Evolutionary conservation across 805 yeast species (phyloP).

Genomic region (Nakazawaea wickerhamii): DNA sequence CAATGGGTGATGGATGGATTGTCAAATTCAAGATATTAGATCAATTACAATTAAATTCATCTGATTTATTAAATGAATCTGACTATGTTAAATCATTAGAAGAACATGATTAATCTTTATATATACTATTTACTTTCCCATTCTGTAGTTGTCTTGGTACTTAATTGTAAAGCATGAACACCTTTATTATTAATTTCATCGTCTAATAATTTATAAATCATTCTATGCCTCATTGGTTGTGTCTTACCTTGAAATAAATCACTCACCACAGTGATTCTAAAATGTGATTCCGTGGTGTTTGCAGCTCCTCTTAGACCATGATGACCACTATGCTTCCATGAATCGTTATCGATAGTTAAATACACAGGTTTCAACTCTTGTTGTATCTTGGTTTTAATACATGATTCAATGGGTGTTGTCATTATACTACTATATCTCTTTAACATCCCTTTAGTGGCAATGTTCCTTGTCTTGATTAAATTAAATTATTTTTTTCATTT

Average conservation of each 20-base stretch:
- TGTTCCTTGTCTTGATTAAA: background rate
- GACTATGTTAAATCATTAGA: constrained; percentile 54
- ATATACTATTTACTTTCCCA: constrained; percentile 21
- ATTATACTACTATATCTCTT: constrained; percentile 5
- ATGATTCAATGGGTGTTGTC: constrained; percentile 41
- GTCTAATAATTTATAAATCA: constrained; percentile 60
- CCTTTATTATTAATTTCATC: constrained; percentile 70
- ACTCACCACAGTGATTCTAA: constrained; percentile 68
- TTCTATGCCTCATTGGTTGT: constrained; percentile 72
- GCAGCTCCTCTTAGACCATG: constrained; percentile 70
- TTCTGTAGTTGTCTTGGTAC: constrained; percentile 70
- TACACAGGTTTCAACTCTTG: constrained; percentile 37
- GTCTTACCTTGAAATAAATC: constrained; percentile 58
- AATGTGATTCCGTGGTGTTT: constrained; percentile 77
- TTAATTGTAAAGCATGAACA: constrained; percentile 84
- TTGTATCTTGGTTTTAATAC: constrained; percentile 40
- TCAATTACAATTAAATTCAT: constrained; percentile 31
- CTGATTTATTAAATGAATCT: constrained; percentile 46
- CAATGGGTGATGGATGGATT: constrained; percentile 93
- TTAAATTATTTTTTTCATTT: too few species aligned
- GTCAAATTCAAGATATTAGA: constrained; percentile 62
- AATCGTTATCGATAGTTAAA: constrained; percentile 66
- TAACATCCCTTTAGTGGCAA: background rate
- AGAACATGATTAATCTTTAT: constrained; percentile 34
- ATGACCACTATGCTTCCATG: constrained; percentile 85